A percentile compares a stretch with the other conserved stretches of the same genome.
Conservation (phyloP, 2,329 filamentous ascomycete species). For the Orbilia quercus region DNA sequence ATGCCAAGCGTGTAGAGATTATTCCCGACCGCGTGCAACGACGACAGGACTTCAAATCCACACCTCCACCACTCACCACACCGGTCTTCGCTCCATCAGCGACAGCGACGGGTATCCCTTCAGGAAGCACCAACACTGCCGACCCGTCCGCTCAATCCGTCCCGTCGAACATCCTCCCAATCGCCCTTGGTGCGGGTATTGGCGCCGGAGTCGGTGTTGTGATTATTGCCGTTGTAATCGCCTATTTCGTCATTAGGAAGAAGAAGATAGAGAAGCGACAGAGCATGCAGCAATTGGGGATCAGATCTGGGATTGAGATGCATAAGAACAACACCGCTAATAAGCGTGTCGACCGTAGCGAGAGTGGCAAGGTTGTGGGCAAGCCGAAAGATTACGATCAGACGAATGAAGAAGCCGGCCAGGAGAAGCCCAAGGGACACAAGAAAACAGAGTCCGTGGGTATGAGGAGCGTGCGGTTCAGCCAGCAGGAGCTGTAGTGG, state of each 20-base stretch:
- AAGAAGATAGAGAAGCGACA: slow-evolving; percentile 46
- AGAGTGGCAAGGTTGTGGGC: slow-evolving; percentile 42
- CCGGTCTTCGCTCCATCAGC: slow-evolving; percentile 22
- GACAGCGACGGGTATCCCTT: not conserved
- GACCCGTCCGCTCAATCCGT: slow-evolving; percentile 10
- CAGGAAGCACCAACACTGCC: not conserved
- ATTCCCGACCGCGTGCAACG: slow-evolving; percentile 23
- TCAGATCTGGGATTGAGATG: slow-evolving; percentile 34
- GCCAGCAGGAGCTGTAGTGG: slow-evolving; percentile 13
- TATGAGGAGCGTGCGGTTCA: slow-evolving; percentile 44
- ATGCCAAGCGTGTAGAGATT: not conserved
- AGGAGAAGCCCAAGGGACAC: slow-evolving; percentile 33
- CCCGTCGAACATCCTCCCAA: slow-evolving; percentile 41
- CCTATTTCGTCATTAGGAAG: slow-evolving; percentile 52
- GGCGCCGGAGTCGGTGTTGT: slow-evolving; percentile 45
- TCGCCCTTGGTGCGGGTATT: slow-evolving; percentile 48
- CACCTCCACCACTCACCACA: slow-evolving; percentile 44
- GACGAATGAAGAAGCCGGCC: not conserved
- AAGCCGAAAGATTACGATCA: slow-evolving; percentile 36
- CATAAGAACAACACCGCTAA: slow-evolving; percentile 20
- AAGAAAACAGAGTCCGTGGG: slow-evolving; percentile 45
- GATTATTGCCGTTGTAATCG: slow-evolving; percentile 42
- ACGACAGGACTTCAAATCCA: slow-evolving; percentile 31
- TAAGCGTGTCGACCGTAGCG: slow-evolving; percentile 36
- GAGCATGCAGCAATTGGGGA: slow-evolving; percentile 28